These are phyloP conservation scores for Yarrowia galli DNA, from an alignment of 1,139 yeast species.

Conservation along the genomic window DNA sequence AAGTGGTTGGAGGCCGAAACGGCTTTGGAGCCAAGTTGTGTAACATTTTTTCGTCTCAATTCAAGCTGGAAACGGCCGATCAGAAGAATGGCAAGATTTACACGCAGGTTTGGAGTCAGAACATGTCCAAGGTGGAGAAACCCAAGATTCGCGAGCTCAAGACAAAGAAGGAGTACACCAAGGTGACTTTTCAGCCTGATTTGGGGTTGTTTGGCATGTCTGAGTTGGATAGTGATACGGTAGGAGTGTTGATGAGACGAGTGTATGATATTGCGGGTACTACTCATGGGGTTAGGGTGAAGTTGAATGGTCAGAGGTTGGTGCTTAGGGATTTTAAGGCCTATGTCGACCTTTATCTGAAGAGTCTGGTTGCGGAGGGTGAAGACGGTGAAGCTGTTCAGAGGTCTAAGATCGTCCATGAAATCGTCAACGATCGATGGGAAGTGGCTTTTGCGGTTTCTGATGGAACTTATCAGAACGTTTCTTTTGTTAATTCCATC, in stretches of 20 bases:
- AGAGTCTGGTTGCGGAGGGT: slow-evolving; percentile 65
- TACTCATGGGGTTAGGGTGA: slow-evolving; percentile 82
- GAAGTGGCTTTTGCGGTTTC: slow-evolving; percentile 95
- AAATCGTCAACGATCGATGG: slow-evolving; percentile 83
- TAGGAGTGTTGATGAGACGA: slow-evolving; percentile 88
- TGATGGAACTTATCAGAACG: slow-evolving; percentile 89
- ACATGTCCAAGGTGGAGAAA: slow-evolving; percentile 79
- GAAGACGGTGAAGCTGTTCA: slow-evolving; percentile 47
- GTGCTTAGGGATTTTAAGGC: slow-evolving; percentile 77
- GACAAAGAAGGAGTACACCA: slow-evolving; percentile 78
- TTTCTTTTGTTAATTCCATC: slow-evolving; percentile 95
- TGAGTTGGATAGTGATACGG: slow-evolving; percentile 76
- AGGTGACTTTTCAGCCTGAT: slow-evolving; percentile 90
- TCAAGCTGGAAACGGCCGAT: slow-evolving; percentile 90
- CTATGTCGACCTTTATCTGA: slow-evolving; percentile 89
- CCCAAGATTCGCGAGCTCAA: slow-evolving; percentile 73
- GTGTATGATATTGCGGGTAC: slow-evolving; percentile 97
- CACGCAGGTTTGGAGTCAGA: slow-evolving; percentile 82
- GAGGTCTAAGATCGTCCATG: slow-evolving; percentile 78
- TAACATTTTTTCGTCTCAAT: slow-evolving; percentile 89
- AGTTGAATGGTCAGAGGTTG: slow-evolving; percentile 75
- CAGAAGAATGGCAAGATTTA: slow-evolving; percentile 66
- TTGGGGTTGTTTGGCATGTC: slow-evolving; percentile 84
- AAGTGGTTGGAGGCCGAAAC: slow-evolving; percentile 98
- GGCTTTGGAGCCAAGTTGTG: slow-evolving; percentile 98